Base-by-base conservation (phyloP, 1,284 basidiomycete species). In the Puccinia horiana region DNA sequence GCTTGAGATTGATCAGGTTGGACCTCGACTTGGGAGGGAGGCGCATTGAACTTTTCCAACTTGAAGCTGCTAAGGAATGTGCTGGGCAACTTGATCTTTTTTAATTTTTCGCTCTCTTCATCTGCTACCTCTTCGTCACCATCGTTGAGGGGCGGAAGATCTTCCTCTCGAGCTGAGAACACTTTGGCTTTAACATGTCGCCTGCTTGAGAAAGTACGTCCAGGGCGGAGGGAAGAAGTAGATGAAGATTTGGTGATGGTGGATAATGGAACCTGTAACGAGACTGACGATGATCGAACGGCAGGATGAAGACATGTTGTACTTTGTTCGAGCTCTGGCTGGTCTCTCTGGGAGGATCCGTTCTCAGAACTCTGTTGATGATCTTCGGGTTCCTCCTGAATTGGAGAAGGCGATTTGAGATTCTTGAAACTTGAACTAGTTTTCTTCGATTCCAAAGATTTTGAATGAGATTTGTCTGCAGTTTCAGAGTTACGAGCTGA, bases 131-230 rank as follows among this genome's bases (percentile, higher is more conserved):
- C 77, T 23, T 84, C 76, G n/a, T 83, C 84, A 11, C 67, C 80
- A 23, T 84, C 84, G 52, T 84, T 83, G 35, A 84, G 73, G 0
- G 83, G 83, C 0, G 85, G 84, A 2, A 85, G 61, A 32, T 85
- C 85, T 69, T 85, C 85, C 75, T 85, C 85, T 16, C 84, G 69
- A 23, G 85, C 85, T 18, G 81, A 83, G 42, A 85, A 85, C 12
- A 85, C 84, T 52, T 83, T 84, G 29, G 83, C 77, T 11, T 83
- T 74, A 18, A 49, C 52, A 74, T 85, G 85, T 9, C 70, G 72
- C 0, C 85, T 79, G 9, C 79, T 83, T 35, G 83, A 76, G 81
- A 85, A 84, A 11, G 83, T 80, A 42, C 83, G 83, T 76, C 85
- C 84, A 18, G 85, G 85, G 1, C 85, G 84, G 37, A 85, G 78